phyloP scores from a whole-genome alignment of 1,284 basidiomycete species.

The Papiliotrema nemorosa region DNA sequence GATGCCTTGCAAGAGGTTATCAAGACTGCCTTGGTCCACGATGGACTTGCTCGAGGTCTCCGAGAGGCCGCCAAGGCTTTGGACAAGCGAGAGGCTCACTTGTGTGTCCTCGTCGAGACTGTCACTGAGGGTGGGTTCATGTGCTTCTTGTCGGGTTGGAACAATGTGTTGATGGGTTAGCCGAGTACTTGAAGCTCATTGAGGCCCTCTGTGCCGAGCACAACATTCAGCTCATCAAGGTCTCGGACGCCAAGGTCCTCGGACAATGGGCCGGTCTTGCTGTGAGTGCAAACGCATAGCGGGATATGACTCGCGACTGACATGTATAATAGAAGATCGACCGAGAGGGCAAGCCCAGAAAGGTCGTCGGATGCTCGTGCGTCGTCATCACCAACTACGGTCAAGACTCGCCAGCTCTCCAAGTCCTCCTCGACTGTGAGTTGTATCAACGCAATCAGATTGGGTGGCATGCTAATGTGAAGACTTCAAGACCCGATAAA shows the following conservation, averaged over 20 bases:
- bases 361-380: conserved; percentile 93
- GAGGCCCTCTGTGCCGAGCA: conserved; percentile 98
- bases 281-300: conserved; percentile 32
- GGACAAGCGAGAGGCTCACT: conserved; percentile 97
- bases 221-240: conserved; percentile 99
- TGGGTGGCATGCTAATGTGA: not conserved
- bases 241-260: conserved; percentile 92
- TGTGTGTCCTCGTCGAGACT: conserved; percentile 98
- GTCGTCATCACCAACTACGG: conserved; percentile 99
- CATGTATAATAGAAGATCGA: conserved; percentile 70
- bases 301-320: conserved; percentile 2
- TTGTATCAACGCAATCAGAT: not conserved
- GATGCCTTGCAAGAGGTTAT: conserved; percentile 87
- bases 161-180: conserved; percentile 37
- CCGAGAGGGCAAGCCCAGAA: conserved; percentile 96
- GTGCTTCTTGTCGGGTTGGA: not conserved
- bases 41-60: conserved; percentile 95
- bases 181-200: conserved; percentile 99
- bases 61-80: conserved; percentile 97
- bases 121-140: conserved; percentile 70
- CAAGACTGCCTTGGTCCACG: conserved; percentile 89
- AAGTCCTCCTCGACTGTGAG: conserved; percentile 79
- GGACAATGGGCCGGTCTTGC: conserved; percentile 98
- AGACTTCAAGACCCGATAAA: conserved; percentile 52
- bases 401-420: conserved; percentile 89